A percentile compares a stretch with the other conserved stretches of the same genome.
Evolutionary conservation across 768 basidiomycete genomes (phyloP).

Genomic region (Pleurotus eryngii): DNA sequence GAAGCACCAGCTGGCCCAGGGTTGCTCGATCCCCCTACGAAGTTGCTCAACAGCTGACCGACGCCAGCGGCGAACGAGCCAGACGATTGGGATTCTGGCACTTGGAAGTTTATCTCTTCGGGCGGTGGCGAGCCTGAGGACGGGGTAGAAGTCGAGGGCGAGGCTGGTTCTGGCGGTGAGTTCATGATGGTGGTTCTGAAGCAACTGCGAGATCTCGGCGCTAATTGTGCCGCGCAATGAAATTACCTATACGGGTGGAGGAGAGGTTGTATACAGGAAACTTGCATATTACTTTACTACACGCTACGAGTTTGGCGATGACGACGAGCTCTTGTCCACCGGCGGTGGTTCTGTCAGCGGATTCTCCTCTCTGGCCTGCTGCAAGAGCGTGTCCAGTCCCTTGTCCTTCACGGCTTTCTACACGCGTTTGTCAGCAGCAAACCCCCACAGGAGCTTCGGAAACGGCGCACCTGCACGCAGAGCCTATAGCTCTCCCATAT

Average conservation of each 20-base stretch:
- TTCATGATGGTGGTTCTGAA: slow-evolving; percentile 26
- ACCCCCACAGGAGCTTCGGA: background rate
- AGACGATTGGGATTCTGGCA: slow-evolving; percentile 29
- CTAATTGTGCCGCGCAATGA: background rate
- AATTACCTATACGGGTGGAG: background rate
- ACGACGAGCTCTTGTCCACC: background rate
- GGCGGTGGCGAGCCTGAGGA: slow-evolving; percentile 41
- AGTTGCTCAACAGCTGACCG: background rate
- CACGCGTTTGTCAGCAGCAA: background rate
- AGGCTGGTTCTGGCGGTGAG: slow-evolving; percentile 38
- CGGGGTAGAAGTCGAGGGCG: slow-evolving; percentile 37
- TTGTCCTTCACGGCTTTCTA: slow-evolving; percentile 81
- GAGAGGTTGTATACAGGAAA: background rate
- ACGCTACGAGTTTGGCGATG: background rate
- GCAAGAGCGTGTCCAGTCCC: slow-evolving; percentile 70
- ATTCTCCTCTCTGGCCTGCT: slow-evolving; percentile 79
- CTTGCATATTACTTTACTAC: background rate
- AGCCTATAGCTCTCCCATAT: slow-evolving; percentile 77
- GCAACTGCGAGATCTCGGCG: background rate
- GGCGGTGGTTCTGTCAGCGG: slow-evolving; percentile 63
- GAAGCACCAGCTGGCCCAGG: slow-evolving; percentile 13
- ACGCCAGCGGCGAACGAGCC: background rate
- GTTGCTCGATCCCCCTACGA: slow-evolving; percentile 4
- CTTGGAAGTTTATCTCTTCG: slow-evolving; percentile 32
- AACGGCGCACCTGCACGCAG: slow-evolving; percentile 73